phyloP scores from a whole-genome alignment of 2,329 filamentous ascomycete genomes.

The Fusarium sp. region DNA sequence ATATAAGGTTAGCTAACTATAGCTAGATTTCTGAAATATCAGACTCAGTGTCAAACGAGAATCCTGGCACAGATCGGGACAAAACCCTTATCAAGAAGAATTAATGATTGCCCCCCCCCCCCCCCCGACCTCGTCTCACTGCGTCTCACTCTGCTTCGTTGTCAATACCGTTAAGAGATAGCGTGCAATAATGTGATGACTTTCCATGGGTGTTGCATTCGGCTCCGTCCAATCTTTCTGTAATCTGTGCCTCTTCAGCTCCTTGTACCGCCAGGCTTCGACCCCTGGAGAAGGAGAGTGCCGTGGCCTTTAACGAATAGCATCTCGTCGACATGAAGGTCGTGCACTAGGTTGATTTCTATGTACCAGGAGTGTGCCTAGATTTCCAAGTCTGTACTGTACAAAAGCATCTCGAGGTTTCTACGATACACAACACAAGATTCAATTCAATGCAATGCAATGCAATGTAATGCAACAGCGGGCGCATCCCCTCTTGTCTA shows the following conservation, averaged over 20 bases:
- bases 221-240: slow-evolving; percentile 8
- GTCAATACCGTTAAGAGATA: slow-evolving; percentile 17
- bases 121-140: slow-evolving; percentile 16
- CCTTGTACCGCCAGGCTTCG: slow-evolving; percentile 32
- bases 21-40: slow-evolving; percentile 2
- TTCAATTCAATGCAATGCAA: not conserved
- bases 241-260: slow-evolving; percentile 40
- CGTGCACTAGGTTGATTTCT: slow-evolving; percentile 3
- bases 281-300: slow-evolving; percentile 28
- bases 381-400: slow-evolving; percentile 1
- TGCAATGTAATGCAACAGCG: slow-evolving; percentile 3
- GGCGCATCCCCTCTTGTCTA: slow-evolving; percentile 16
- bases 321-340: slow-evolving; percentile 22
- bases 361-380: slow-evolving; percentile 11
- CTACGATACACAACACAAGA: slow-evolving; percentile 2
- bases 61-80: slow-evolving; percentile 12
- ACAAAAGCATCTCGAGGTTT: not conserved
- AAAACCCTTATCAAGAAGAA: slow-evolving; percentile 17
- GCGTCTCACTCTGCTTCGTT: slow-evolving; percentile 34
- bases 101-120: slow-evolving; percentile 22
- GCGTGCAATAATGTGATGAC: slow-evolving; percentile 19
- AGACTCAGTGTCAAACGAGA: slow-evolving; percentile 20
- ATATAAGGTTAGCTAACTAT: not conserved
- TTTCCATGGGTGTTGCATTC: slow-evolving; percentile 18
- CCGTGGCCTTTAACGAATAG: slow-evolving; percentile 27